Conservation (phyloP, 495 filamentous ascomycete genomes). For the Xylaria sp. region DNA sequence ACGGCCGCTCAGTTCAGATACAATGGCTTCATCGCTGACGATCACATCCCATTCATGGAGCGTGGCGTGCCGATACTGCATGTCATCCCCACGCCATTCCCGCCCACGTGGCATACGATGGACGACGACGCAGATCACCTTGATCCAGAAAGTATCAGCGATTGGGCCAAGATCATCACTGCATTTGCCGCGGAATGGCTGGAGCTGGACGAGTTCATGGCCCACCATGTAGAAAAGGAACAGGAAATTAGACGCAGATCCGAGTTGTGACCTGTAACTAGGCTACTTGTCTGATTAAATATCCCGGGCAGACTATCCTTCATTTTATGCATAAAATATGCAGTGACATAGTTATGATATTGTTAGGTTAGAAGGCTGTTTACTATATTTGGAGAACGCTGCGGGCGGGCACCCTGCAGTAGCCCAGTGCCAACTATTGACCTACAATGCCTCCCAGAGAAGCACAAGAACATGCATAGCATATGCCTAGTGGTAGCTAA, state of each 20-base stretch:
- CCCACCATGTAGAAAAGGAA: background rate
- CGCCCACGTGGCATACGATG: constrained; percentile 79
- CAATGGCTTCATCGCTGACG: constrained; percentile 65
- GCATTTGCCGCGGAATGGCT: constrained; percentile 89
- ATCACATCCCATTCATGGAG: constrained; percentile 84
- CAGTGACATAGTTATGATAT: background rate
- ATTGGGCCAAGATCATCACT: constrained; percentile 81
- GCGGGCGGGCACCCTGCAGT: background rate
- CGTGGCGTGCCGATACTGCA: constrained; percentile 84
- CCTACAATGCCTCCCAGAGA: too few relatives aligned
- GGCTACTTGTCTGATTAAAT: background rate
- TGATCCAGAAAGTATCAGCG: constrained; percentile 76
- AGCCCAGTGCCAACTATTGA: background rate
- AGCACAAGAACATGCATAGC: too few relatives aligned
- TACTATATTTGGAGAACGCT: background rate
- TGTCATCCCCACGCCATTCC: constrained; percentile 81
- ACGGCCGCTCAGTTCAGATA: constrained; percentile 51
- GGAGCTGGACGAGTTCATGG: constrained; percentile 50
- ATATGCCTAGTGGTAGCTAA: background rate
- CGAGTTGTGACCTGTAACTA: constrained; percentile 4
- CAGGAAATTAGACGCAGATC: constrained; percentile 9
- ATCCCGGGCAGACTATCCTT: too few relatives aligned
- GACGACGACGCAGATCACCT: constrained; percentile 84
- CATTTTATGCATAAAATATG: too few relatives aligned
- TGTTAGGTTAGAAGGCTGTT: background rate